Evolutionary conservation across 306 rosid species (phyloP).

Genomic region (Corylus avellana): DNA sequence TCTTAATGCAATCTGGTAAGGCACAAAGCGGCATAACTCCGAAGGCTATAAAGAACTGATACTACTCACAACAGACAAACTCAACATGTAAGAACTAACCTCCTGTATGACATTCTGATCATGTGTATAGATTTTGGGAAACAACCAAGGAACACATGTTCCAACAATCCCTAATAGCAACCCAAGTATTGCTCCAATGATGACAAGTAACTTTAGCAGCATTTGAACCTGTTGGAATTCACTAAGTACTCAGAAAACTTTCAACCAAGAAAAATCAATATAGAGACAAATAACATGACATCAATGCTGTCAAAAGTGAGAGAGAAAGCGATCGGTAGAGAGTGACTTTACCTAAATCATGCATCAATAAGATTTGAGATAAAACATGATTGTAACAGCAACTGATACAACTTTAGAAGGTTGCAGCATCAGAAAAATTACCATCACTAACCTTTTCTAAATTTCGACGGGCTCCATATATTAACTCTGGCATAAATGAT

Average conservation of each 20-base stretch:
- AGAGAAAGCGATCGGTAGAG: background rate
- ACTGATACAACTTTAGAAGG: too few relatives aligned
- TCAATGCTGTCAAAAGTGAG: background rate
- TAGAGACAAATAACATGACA: background rate
- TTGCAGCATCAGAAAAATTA: background rate
- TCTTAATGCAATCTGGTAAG: background rate
- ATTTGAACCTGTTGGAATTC: constrained; percentile 55
- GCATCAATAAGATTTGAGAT: background rate
- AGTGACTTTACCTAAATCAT: background rate
- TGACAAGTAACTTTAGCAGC: constrained; percentile 74
- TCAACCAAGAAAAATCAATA: constrained; percentile 3
- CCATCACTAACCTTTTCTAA: constrained; percentile 65
- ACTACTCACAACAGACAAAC: background rate
- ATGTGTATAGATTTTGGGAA: constrained; percentile 72
- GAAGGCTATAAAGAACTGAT: background rate
- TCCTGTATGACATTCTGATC: constrained; percentile 73
- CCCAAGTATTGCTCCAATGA: constrained; percentile 72
- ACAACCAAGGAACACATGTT: constrained; percentile 71
- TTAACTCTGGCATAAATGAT: constrained; percentile 87
- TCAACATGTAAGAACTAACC: constrained; percentile 50
- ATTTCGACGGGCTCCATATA: constrained; percentile 62
- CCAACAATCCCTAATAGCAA: constrained; percentile 66
- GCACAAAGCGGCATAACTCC: background rate
- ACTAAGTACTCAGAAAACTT: constrained; percentile 28
- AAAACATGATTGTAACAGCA: background rate